Evolutionary conservation across 148 eudicot species (phyloP), one percentile per base, ranked within the genome.

Genomic region (Spergularia bocconei): DNA sequence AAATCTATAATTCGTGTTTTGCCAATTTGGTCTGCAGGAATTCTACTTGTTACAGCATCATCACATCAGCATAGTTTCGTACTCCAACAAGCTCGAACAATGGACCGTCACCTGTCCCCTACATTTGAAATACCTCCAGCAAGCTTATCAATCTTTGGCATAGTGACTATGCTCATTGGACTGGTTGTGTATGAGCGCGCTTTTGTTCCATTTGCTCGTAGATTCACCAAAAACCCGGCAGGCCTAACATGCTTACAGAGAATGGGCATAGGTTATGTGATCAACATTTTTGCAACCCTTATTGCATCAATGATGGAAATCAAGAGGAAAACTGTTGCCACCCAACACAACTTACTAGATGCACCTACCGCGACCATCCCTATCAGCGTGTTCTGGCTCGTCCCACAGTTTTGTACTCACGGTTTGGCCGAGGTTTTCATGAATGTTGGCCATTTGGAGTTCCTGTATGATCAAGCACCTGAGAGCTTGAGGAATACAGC

Each of bases 401-500:
- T 85, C 23, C 97, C 96, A 0, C 98, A 89, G 69, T 92, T 88
- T 25, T 64, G 84, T 58, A 83, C 89, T 9, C 97, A 95, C 60
- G 98, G 98, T 2, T 13, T 92, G 36, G 97, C 97, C 4, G 97
- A 95, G 75, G 93, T 94, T 0, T 95, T 95, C 74, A 87, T 86
- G 93, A 86, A 94, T 6, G 91, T 95, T 0, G 98, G 96, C 0
- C 96, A 92, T 69, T 67, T 92, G 2, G 98, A 95, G 85, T 95
- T 95, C 52, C 88, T 88, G 76, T 91, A 91, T 11, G 93, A 92
- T 56, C 97, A 95, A 72, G 87, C 96, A 5, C 98, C 96, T 0
- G 97, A 92, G 84, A 95, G 98, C 82, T 90, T 95, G 97, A 80
- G 88, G 61, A 95, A 96, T 70, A 86, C 93, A 0, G 97, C 96